Evolutionary conservation across 768 basidiomycete species (phyloP).

Genomic region (Nidularia pulvinata): DNA sequence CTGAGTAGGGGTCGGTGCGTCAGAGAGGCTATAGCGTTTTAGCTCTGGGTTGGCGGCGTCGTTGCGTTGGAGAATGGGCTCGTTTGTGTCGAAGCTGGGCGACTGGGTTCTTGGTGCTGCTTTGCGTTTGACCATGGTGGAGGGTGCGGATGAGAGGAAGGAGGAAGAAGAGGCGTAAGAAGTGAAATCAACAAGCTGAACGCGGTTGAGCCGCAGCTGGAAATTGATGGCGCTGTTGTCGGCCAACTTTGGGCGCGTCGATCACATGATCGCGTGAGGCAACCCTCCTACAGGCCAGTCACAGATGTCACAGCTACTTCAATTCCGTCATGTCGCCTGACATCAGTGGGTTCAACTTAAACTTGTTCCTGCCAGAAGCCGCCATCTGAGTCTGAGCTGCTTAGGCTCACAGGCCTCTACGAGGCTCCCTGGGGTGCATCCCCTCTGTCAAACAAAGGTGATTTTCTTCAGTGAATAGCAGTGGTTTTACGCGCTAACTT

Average conservation of each 20-base stretch:
- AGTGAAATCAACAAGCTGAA: too few relatives aligned
- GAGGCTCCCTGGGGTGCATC: too few relatives aligned
- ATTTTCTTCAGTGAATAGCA: too few relatives aligned
- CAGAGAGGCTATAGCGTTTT: conserved; percentile 28
- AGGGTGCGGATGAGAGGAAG: neutral
- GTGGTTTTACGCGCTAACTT: too few relatives aligned
- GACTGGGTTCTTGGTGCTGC: conserved; percentile 21
- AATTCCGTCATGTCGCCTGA: neutral
- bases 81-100: conserved; percentile 12
- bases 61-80: neutral
- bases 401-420: too few relatives aligned
- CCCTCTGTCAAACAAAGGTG: too few relatives aligned
- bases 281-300: neutral
- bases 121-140: conserved; percentile 29
- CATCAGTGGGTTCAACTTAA: too few relatives aligned
- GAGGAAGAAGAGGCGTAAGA: neutral
- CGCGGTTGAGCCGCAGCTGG: neutral
- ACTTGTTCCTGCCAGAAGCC: too few relatives aligned
- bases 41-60: conserved; percentile 19
- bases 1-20: conserved; percentile 13
- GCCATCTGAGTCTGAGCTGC: too few relatives aligned
- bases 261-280: conserved; percentile 25
- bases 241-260: conserved; percentile 15
- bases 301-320: neutral
- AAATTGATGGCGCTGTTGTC: neutral